Conservation (phyloP, 192 early-diverging fungal species). For the Entomortierella parvispora region DNA sequence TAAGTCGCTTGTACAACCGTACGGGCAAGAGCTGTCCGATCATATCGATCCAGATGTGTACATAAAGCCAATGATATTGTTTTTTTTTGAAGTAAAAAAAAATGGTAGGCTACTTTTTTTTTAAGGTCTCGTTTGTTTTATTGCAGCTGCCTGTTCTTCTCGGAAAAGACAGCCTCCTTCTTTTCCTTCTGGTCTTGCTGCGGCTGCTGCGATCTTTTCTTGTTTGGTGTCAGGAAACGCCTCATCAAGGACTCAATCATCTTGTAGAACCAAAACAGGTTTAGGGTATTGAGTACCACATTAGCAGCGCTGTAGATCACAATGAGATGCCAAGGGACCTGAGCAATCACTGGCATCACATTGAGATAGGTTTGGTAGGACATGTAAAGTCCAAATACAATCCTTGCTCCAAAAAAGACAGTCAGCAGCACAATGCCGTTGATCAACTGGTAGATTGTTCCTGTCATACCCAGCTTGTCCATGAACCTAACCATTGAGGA, state of each 20-base stretch:
- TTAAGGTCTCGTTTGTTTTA: too few species aligned
- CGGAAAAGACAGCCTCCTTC: too few species aligned
- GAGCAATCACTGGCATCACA: slow-evolving; percentile 36
- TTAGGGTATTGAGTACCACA: slow-evolving; percentile 70
- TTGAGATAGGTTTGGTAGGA: slow-evolving; percentile 66
- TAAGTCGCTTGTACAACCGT: not conserved
- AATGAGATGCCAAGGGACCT: slow-evolving; percentile 52
- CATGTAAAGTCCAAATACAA: slow-evolving; percentile 82
- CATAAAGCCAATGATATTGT: too few species aligned
- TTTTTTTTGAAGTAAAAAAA: too few species aligned
- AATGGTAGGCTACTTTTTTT: too few species aligned
- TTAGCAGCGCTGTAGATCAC: slow-evolving; percentile 67
- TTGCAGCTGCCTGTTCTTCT: too few species aligned
- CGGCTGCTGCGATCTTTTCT: not conserved
- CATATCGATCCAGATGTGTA: too few species aligned
- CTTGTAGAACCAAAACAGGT: slow-evolving; percentile 69
- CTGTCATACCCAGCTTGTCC: slow-evolving; percentile 90
- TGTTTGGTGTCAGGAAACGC: slow-evolving; percentile 43
- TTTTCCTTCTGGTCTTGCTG: not conserved
- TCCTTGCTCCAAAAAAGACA: slow-evolving; percentile 79
- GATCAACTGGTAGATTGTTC: slow-evolving; percentile 77
- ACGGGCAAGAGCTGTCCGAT: too few species aligned
- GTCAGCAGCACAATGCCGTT: slow-evolving; percentile 85
- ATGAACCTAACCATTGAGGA: too few species aligned
- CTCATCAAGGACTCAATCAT: slow-evolving; percentile 60